Evolutionary conservation across 2,329 filamentous ascomycete genomes (phyloP), one percentile per base, ranked within the genome.

Genomic region (Cercospora sp.): DNA sequence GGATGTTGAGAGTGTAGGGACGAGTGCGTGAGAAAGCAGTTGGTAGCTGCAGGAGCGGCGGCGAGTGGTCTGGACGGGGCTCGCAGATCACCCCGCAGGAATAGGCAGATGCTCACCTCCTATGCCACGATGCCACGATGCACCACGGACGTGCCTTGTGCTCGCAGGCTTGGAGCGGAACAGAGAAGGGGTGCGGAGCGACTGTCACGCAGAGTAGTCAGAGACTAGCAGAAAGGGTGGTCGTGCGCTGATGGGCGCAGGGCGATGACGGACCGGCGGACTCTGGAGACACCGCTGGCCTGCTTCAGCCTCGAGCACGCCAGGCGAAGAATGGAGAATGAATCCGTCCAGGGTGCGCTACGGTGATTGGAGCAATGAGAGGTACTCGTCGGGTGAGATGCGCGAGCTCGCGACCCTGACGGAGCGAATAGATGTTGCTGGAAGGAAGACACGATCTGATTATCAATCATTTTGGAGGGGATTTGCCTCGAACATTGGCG

Each of bases 21-120:
- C 12, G 23, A 16, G 48, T 26, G 42, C 30, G 36, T 23, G 42
- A 23, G 45, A 33, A 30, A 63, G 33, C 26, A 53, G 23, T 45
- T 40, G 60, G 63, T 51, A 36, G 40, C 45, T 65, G 62, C 31
- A 53, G 57, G 51, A 42, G 58, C 18, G 20, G 36, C 36, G 36
- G 36, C 36, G 36, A 40, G 36, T 40, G 36, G 36, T 40, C 36
- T 40, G 36, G 36, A 33, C 53, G 36, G 36, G 36, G 36, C 16
- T 40, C 36, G 36, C 36, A 40, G 36, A 40, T 40, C 36, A 40
- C 7, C 36, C 18, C 9, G 55, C 16, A 59, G 23, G 55, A 33
- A 16, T 33, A 33, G 2, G 55, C 12, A 26, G 55, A 13, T 40
- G 33, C 36, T 40, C 36, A 40, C 36, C 36, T 40, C 33, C 33